Percentiles rank a stretch among this genome's conserved stretches.
Evolutionary conservation across 495 filamentous ascomycete genomes (phyloP).

Genomic region (Penicillium egyptiacum): DNA sequence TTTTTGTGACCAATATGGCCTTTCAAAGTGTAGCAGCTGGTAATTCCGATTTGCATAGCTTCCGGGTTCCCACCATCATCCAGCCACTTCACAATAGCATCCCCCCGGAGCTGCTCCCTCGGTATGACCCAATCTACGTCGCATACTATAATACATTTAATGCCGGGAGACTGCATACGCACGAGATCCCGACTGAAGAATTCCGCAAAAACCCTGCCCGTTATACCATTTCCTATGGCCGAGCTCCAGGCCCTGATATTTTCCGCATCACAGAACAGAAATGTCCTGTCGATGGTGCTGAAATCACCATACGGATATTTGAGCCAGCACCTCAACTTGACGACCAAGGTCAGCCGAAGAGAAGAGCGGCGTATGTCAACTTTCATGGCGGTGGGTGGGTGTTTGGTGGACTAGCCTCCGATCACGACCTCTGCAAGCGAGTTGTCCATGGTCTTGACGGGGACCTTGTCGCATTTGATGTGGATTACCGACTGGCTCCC

Average conservation of each 20-base stretch:
- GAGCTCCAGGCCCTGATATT: slow-evolving; percentile 35
- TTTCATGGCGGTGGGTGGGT: slow-evolving; percentile 47
- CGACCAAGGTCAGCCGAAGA: slow-evolving; percentile 30
- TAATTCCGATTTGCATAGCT: slow-evolving; percentile 25
- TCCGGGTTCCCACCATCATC: slow-evolving; percentile 20
- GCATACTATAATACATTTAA: slow-evolving; percentile 42
- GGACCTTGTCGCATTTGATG: slow-evolving; percentile 40
- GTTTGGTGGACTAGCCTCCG: slow-evolving; percentile 34
- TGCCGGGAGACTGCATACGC: slow-evolving; percentile 41
- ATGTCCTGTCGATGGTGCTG: slow-evolving; percentile 38
- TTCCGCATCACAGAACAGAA: slow-evolving; percentile 42
- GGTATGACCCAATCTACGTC: slow-evolving; percentile 39
- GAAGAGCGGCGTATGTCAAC: slow-evolving; percentile 40
- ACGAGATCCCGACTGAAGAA: slow-evolving; percentile 46
- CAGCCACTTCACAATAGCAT: slow-evolving; percentile 44
- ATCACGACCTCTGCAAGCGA: slow-evolving; percentile 42
- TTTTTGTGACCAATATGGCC: not conserved
- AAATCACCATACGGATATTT: slow-evolving; percentile 40
- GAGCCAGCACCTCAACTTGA: slow-evolving; percentile 34
- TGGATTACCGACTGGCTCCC: slow-evolving; percentile 41
- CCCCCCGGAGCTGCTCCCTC: slow-evolving; percentile 30
- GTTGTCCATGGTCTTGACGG: slow-evolving; percentile 38
- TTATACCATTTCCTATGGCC: slow-evolving; percentile 38
- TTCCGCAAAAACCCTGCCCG: slow-evolving; percentile 42
- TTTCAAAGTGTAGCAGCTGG: not conserved